Conservation (phyloP, 352 stramenopile species). For the Sclerospora graminicola region DNA sequence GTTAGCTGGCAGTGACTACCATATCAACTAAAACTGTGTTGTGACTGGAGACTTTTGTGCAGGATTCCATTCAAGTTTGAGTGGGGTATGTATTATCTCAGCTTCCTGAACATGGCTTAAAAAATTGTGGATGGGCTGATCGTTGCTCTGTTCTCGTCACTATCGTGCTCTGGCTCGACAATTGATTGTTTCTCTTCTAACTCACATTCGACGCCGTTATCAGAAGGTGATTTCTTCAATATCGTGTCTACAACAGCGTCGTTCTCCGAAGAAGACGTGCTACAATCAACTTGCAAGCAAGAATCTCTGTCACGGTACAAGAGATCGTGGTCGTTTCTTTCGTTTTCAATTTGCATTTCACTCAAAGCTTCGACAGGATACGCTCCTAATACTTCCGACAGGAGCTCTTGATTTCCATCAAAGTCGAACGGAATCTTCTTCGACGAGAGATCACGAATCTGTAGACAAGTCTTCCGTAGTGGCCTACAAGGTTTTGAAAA, state of each 20-base stretch:
- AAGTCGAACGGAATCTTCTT: slow-evolving; percentile 53
- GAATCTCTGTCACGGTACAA: not conserved
- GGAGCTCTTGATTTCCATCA: slow-evolving; percentile 37
- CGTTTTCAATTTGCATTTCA: not conserved
- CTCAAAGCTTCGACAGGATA: not conserved
- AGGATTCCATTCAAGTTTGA: not conserved
- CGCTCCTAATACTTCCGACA: slow-evolving; percentile 36
- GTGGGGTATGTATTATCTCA: not conserved
- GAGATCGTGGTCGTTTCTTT: slow-evolving; percentile 1
- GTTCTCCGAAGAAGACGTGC: slow-evolving; percentile 2
- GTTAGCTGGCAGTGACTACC: too few relatives aligned
- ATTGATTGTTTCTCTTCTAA: slow-evolving; percentile 5
- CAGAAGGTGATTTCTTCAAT: too few relatives aligned
- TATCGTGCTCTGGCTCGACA: slow-evolving; percentile 32
- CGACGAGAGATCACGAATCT: slow-evolving; percentile 54
- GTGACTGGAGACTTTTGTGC: not conserved
- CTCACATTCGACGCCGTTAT: not conserved
- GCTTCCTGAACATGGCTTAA: slow-evolving; percentile 3
- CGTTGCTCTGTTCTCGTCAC: slow-evolving; percentile 8
- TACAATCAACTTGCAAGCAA: slow-evolving; percentile 9
- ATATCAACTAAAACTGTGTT: not conserved
- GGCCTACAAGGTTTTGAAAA: slow-evolving; percentile 35
- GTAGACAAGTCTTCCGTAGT: slow-evolving; percentile 38
- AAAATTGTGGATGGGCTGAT: slow-evolving; percentile 6
- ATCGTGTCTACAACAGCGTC: not conserved